These are phyloP conservation scores for Rhododendron henanense DNA, from an alignment of 148 eudicot species.

Conservation along the genomic window DNA sequence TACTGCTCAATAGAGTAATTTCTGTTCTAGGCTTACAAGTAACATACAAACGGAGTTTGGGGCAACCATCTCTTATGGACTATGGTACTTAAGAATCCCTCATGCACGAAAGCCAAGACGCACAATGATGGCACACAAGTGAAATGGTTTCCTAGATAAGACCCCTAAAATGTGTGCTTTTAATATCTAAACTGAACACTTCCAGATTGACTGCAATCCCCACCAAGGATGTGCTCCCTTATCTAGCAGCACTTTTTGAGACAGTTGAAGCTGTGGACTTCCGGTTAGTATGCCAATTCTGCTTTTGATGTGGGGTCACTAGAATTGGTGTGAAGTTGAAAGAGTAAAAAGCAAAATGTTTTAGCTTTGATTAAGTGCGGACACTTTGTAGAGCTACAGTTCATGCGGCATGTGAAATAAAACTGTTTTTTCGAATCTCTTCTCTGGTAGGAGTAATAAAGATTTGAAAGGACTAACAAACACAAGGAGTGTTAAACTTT, in stretches of 20 bases:
- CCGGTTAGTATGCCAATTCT: neutral
- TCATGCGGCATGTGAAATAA: neutral
- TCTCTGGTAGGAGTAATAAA: neutral
- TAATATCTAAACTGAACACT: neutral
- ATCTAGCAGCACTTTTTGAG: neutral
- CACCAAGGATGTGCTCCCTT: neutral
- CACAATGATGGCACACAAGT: neutral
- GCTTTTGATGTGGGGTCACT: neutral
- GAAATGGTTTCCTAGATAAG: neutral
- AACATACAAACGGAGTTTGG: neutral
- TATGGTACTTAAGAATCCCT: neutral
- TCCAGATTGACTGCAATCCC: neutral
- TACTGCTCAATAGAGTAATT: neutral
- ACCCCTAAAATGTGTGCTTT: neutral
- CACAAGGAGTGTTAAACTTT: neutral
- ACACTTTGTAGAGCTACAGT: neutral
- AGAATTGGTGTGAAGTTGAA: neutral
- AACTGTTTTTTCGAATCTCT: neutral
- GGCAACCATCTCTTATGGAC: neutral
- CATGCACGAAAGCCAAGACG: neutral
- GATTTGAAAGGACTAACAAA: neutral
- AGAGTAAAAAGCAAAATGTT: neutral
- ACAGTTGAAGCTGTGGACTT: neutral
- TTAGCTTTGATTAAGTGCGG: neutral
- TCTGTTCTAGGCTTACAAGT: no score